Base-by-base conservation (phyloP, 164 flowering plant genomes). In the Pachysandra terminalis region DNA sequence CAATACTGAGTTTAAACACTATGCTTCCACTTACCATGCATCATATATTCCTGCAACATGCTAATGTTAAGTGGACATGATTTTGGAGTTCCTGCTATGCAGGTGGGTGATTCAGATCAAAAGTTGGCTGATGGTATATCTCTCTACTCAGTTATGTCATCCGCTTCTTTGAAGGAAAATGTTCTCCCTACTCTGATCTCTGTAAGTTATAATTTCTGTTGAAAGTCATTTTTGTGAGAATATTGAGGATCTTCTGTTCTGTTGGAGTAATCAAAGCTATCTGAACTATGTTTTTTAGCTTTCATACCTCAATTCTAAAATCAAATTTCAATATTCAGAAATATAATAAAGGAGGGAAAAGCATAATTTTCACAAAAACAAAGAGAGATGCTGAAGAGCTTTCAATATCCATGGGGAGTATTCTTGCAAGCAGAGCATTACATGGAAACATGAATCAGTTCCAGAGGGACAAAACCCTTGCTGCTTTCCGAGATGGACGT, bases 401-500 rank as follows among this genome's bases (percentile, higher is more conserved):
- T 59, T 74, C 83, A 16, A 68, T 59, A 66, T 65, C 78, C 45
- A 71, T 81, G 77, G 75, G 73, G n/a, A 41, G 62, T 35, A 66
- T 57, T 49, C 72, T 75, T 59, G 56, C 70, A 59, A 75, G 81
- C 66, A 71, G 71, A 65, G 76, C 83, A 22, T 66, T 81, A 56
- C 83, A 81, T 71, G 83, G 83, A 63, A 75, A 81, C 58, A 81
- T 81, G 68, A 68, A 72, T 59, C 83, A 81, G 51, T 57, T 65
- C 28, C 75, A 73, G 61, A 75, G 83, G 78, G 83, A 81, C 68
- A 78, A 27, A 65, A 81, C 83, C 25, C 75, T 81, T 63, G n/a
- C 77, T 22, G 79, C 77, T 59, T 81, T 81, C 56, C 73, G 83
- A 7, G 76, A 75, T 53, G 83, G 83, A 27, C 73, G 70, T 6